Evolutionary conservation across 1,284 basidiomycete species (phyloP), one percentile per base, ranked within the genome.

Genomic region (Malassezia furfur): DNA sequence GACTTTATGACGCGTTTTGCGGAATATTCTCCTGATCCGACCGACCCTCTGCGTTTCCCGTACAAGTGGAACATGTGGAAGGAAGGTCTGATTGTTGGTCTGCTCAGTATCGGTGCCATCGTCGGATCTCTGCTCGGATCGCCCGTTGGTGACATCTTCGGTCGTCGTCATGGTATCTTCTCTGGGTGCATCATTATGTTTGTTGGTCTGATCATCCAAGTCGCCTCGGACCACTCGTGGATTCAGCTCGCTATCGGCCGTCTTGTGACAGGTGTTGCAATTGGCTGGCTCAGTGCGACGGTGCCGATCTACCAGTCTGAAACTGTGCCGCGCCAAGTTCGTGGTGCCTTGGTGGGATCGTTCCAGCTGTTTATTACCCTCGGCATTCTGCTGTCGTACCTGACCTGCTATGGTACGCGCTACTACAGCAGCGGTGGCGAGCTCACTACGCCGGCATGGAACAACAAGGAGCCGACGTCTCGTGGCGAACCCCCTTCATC

Each of bases 261-360:
- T 28, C 77, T 86, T 40, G 75, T 87, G 50, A 80, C 82, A 39
- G 85, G 68, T 15, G 19, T 70, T 15, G 60, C 67, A 0, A 65
- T 74, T 25, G 72, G 72, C 28, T 84, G 83, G 0, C 56, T 73
- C 1, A 62, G 82, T 46, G 84, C 85, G 35, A 85, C 83, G 1
- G 86, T 89, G 0, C 87, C 87, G 1, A 55, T 82, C 75, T 86
- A 85, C 69, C 83, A 85, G 78, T 83, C 84, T 7, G 85, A 87
- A 74, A 83, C 83, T 0, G 84, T 85, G 0, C 86, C 87, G 2
- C 78, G 84, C 15, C 82, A 86, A 62, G 83, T 89, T 51, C 82
- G 87, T 60, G 86, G 87, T 21, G 82, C 85, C 1, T 76, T 87
- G 22, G 86, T 84, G 31, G 77, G 76, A 0, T 77, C 83, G 0